A percentile compares a stretch with the other conserved stretches of the same genome.
These are phyloP conservation scores for Vanderwaltozyma yarrowii DNA, from an alignment of 805 yeast genomes.

Conservation along the genomic window DNA sequence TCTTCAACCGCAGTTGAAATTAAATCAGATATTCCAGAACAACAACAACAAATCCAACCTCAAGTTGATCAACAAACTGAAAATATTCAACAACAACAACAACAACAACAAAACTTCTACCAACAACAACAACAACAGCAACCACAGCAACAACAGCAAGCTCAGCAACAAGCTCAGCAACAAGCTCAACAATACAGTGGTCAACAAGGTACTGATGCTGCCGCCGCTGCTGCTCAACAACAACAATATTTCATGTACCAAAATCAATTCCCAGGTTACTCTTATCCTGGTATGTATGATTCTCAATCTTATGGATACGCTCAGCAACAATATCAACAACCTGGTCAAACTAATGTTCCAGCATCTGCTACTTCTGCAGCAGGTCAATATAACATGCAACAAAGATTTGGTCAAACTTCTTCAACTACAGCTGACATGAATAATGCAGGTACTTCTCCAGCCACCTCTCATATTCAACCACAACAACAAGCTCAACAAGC, in stretches of 20 bases:
- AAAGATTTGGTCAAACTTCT: slow-evolving; percentile 20
- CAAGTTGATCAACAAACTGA: slow-evolving; percentile 5
- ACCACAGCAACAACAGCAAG: slow-evolving; percentile 9
- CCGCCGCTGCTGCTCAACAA: slow-evolving; percentile 23
- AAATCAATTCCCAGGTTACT: slow-evolving; percentile 29
- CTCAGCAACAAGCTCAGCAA: slow-evolving; percentile 5
- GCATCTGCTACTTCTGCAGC: slow-evolving; percentile 8
- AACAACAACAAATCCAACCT: neutral
- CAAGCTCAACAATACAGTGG: slow-evolving; percentile 21
- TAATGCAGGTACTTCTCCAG: slow-evolving; percentile 13
- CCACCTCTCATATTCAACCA: slow-evolving; percentile 17
- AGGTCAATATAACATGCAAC: slow-evolving; percentile 17
- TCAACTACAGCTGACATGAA: slow-evolving; percentile 14
- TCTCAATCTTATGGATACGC: slow-evolving; percentile 24
- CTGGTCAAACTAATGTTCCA: slow-evolving; percentile 8
- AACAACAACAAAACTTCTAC: neutral
- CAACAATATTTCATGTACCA: slow-evolving; percentile 31
- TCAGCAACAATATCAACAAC: slow-evolving; percentile 22
- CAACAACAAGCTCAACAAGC: slow-evolving; percentile 18
- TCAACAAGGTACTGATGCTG: slow-evolving; percentile 17
- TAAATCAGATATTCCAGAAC: slow-evolving; percentile 1
- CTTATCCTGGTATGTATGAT: slow-evolving; percentile 30
- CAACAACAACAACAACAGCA: slow-evolving; percentile 5
- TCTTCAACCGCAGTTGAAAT: neutral
- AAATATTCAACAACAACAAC: slow-evolving; percentile 12